Evolutionary conservation across 495 filamentous ascomycete genomes (phyloP).

Genomic region (Podospora pseudocomata): DNA sequence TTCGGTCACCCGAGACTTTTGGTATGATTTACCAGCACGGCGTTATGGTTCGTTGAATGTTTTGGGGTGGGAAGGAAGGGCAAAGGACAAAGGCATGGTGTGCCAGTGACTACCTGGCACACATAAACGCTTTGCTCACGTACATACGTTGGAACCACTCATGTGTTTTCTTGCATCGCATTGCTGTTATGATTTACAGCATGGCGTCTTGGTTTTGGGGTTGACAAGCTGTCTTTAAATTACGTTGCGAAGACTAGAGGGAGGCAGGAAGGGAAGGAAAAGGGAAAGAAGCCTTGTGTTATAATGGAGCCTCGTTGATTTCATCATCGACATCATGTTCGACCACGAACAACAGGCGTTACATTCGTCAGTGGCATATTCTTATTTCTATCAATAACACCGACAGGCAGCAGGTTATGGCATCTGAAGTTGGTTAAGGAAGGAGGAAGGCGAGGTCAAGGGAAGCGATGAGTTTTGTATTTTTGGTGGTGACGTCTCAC

Average conservation of each 20-base stretch:
- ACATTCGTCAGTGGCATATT: background rate
- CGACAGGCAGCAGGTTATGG: background rate
- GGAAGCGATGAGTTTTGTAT: background rate
- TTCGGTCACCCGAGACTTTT: too few species aligned
- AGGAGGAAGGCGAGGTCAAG: background rate
- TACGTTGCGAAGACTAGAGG: background rate
- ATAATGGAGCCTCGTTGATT: background rate
- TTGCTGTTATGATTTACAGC: background rate
- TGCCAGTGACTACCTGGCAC: background rate
- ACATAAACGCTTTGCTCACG: background rate
- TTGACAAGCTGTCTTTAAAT: background rate
- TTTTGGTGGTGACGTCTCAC: background rate
- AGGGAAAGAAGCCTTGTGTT: background rate
- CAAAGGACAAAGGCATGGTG: background rate
- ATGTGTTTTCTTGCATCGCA: background rate
- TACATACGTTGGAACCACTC: background rate
- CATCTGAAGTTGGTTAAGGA: background rate
- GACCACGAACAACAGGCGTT: background rate
- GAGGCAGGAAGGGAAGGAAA: background rate
- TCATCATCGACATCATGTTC: background rate
- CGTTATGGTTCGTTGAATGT: too few species aligned
- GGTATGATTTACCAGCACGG: too few species aligned
- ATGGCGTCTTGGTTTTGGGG: background rate
- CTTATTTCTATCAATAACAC: background rate
- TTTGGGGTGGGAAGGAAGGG: too few species aligned